phyloP scores from a whole-genome alignment of 192 early-diverging fungal species.

The Coemansia sp. region DNA sequence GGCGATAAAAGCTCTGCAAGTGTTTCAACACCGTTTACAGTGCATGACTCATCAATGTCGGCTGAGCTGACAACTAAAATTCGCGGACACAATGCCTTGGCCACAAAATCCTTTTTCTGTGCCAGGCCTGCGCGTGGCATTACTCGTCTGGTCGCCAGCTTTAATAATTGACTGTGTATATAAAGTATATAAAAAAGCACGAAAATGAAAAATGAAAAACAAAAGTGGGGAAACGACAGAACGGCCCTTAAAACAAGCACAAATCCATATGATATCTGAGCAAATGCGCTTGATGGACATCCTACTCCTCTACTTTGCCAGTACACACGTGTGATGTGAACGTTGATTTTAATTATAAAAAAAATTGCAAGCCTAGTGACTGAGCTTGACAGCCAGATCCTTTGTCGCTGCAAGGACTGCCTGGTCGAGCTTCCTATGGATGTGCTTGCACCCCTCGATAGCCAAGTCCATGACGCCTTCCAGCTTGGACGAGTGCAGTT shows the following conservation, averaged over 20 bases:
- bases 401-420: conserved; percentile 44
- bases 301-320: too few species aligned
- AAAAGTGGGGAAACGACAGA: background rate
- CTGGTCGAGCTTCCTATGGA: conserved; percentile 48
- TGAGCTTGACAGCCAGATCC: conserved; percentile 44
- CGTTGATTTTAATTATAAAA: background rate
- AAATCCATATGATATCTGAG: too few species aligned
- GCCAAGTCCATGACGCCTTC: conserved; percentile 49
- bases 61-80: conserved; percentile 35
- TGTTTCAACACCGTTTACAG: conserved; percentile 27
- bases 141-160: conserved; percentile 46
- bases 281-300: too few species aligned
- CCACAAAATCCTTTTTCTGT: conserved; percentile 45
- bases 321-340: too few species aligned
- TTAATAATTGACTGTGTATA: too few species aligned
- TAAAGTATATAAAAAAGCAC: background rate
- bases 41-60: conserved; percentile 20
- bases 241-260: too few species aligned
- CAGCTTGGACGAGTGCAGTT: conserved; percentile 73
- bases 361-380: conserved; percentile 8
- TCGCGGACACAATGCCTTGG: conserved; percentile 48
- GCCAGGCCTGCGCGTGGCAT: conserved; percentile 39
- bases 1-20: conserved; percentile 49
- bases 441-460: conserved; percentile 48
- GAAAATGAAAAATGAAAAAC: background rate